phyloP scores from a whole-genome alignment of 345 rosid genomes.

The Limnanthes douglasii region DNA sequence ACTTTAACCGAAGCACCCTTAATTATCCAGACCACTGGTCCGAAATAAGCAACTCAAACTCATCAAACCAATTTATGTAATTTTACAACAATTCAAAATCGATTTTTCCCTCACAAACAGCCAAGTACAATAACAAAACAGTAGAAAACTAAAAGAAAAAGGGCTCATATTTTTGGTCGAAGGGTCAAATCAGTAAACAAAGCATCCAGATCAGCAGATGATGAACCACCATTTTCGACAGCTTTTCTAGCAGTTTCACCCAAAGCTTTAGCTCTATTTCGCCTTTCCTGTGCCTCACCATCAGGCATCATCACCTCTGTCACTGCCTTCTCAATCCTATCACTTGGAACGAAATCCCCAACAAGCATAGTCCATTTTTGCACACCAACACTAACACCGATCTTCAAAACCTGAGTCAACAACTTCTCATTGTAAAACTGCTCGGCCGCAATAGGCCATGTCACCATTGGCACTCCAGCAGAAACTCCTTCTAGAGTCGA shows the following conservation, averaged over 20 bases:
- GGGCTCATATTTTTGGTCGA: too few relatives aligned
- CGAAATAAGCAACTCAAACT: too few relatives aligned
- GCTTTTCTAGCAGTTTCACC: slow-evolving; percentile 19
- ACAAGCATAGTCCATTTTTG: slow-evolving; percentile 6
- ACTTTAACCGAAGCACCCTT: too few relatives aligned
- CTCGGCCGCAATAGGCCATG: slow-evolving; percentile 44
- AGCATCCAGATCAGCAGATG: slow-evolving; percentile 10
- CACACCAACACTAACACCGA: slow-evolving; percentile 32
- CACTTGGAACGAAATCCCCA: slow-evolving; percentile 21
- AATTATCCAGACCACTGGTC: too few relatives aligned
- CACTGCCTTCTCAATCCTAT: slow-evolving; percentile 23
- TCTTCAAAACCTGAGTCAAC: slow-evolving; percentile 24
- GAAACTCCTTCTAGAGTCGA: slow-evolving; percentile 34
- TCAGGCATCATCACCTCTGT: slow-evolving; percentile 22
- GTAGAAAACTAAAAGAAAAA: too few relatives aligned
- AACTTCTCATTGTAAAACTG: slow-evolving; percentile 52
- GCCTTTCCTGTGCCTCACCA: slow-evolving; percentile 24
- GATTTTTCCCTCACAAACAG: too few relatives aligned
- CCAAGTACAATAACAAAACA: too few relatives aligned
- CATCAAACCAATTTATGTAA: too few relatives aligned
- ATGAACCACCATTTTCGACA: slow-evolving; percentile 27
- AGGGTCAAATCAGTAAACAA: slow-evolving; percentile 12
- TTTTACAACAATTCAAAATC: too few relatives aligned
- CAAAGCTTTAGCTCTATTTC: slow-evolving; percentile 9
- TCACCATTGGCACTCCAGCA: slow-evolving; percentile 41